These are phyloP conservation scores for Albatrellus ellisii DNA, from an alignment of 768 basidiomycete species.

Conservation along the genomic window DNA sequence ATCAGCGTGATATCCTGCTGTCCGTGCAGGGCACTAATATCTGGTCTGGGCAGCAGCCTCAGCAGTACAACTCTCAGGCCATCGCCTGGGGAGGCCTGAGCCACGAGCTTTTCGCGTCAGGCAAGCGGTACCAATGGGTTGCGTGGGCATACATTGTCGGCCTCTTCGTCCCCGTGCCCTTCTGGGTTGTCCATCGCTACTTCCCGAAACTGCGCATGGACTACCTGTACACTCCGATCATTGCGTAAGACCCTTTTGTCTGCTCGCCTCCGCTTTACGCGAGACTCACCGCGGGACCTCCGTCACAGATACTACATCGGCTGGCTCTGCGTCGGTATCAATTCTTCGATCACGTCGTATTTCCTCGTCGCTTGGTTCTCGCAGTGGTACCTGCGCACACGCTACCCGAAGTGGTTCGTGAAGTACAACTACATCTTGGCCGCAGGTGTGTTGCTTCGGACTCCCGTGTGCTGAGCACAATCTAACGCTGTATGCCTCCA, in stretches of 20 bases:
- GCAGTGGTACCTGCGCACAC: constrained; percentile 33
- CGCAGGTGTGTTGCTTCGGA: constrained; percentile 14
- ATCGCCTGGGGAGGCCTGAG: constrained; percentile 34
- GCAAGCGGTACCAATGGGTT: constrained; percentile 31
- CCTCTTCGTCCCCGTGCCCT: constrained; percentile 37
- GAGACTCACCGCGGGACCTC: not conserved
- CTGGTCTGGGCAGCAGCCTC: constrained; percentile 34
- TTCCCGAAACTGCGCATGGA: constrained; percentile 33
- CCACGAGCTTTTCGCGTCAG: constrained; percentile 11
- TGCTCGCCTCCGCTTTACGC: not conserved
- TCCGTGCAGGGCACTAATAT: constrained; percentile 44
- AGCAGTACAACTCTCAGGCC: constrained; percentile 38
- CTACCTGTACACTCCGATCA: constrained; percentile 34
- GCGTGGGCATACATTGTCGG: constrained; percentile 35
- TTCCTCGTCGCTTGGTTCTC: constrained; percentile 32
- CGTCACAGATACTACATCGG: constrained; percentile 30
- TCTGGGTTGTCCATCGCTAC: constrained; percentile 33
- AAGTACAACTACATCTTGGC: constrained; percentile 25
- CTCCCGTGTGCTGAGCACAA: not conserved
- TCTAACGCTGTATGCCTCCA: constrained; percentile 3
- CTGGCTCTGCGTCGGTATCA: constrained; percentile 37
- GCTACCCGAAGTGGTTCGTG: constrained; percentile 33
- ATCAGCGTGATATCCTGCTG: constrained; percentile 35
- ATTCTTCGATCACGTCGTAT: constrained; percentile 31
- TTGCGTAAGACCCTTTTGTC: constrained; percentile 13